These are phyloP conservation scores for Aspergillus phoenicis DNA, from an alignment of 2,329 filamentous ascomycete species.

Conservation along the genomic window DNA sequence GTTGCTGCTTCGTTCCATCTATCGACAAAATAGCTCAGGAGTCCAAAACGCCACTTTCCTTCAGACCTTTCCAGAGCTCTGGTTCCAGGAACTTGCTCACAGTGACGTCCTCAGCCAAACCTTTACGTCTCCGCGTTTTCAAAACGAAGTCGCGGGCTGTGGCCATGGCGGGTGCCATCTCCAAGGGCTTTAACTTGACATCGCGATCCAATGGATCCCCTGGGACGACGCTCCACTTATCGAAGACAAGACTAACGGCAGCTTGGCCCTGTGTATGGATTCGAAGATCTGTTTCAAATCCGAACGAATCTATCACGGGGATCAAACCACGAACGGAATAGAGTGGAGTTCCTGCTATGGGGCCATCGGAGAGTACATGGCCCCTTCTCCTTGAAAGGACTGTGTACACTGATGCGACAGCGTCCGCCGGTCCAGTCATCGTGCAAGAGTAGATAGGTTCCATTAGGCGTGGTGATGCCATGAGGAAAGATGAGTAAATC, in stretches of 20 bases:
- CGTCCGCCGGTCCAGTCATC: slow-evolving; percentile 89
- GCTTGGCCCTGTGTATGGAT: slow-evolving; percentile 95
- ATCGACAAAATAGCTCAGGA: slow-evolving; percentile 38
- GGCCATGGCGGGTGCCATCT: slow-evolving; percentile 83
- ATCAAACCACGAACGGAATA: slow-evolving; percentile 90
- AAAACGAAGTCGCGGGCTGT: slow-evolving; percentile 94
- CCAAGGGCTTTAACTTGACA: slow-evolving; percentile 77
- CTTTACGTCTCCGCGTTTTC: slow-evolving; percentile 92
- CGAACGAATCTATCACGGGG: slow-evolving; percentile 95
- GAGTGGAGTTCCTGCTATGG: slow-evolving; percentile 89
- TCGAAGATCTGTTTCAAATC: slow-evolving; percentile 94
- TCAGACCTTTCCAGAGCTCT: slow-evolving; percentile 83
- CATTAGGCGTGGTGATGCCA: slow-evolving; percentile 95
- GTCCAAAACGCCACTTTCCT: slow-evolving; percentile 85
- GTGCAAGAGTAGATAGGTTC: slow-evolving; percentile 91
- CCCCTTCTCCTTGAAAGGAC: slow-evolving; percentile 84
- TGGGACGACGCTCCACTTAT: slow-evolving; percentile 93
- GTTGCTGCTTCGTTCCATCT: neutral
- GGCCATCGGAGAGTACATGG: slow-evolving; percentile 91
- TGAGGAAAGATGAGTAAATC: slow-evolving; percentile 94
- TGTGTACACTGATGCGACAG: slow-evolving; percentile 86
- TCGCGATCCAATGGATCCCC: slow-evolving; percentile 92
- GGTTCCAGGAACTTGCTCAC: slow-evolving; percentile 96
- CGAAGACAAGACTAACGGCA: slow-evolving; percentile 88
- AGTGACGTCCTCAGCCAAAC: slow-evolving; percentile 89